Evolutionary conservation across 768 basidiomycete species (phyloP).

Genomic region (Termitomyces sp.): DNA sequence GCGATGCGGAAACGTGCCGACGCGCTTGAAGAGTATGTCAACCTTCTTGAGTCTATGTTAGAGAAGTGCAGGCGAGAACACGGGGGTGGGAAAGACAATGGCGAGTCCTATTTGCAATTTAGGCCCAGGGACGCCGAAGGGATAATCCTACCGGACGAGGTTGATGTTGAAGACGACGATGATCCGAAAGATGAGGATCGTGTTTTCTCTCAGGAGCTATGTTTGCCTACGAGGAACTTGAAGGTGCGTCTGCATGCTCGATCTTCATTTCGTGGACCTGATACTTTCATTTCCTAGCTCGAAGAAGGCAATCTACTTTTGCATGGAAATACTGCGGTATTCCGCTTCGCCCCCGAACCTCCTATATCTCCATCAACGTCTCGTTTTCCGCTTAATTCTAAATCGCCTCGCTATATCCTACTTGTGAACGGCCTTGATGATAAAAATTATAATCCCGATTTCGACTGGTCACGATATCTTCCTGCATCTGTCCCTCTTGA

Average conservation of each 20-base stretch:
- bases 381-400: constrained; percentile 38
- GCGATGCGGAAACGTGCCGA: constrained; percentile 40
- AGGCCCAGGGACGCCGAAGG: constrained; percentile 27
- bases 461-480: constrained; percentile 51
- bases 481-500: constrained; percentile 41
- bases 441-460: constrained; percentile 40
- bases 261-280: neutral
- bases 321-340: constrained; percentile 43
- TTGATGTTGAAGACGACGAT: constrained; percentile 20
- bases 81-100: constrained; percentile 26
- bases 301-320: constrained; percentile 40
- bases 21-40: constrained; percentile 38
- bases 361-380: constrained; percentile 23
- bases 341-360: constrained; percentile 34
- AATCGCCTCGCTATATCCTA: constrained; percentile 39
- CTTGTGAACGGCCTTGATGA: constrained; percentile 39
- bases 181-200: constrained; percentile 26
- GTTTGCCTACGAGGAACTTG: constrained; percentile 37
- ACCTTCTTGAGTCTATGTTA: constrained; percentile 40
- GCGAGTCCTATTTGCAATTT: constrained; percentile 29
- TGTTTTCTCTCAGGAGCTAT: constrained; percentile 35
- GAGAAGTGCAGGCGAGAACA: constrained; percentile 41
- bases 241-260: constrained; percentile 28
- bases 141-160: constrained; percentile 21
- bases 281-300: constrained; percentile 25